These are phyloP conservation scores for Polychytrium aggregatum DNA, from an alignment of 192 early-diverging fungal genomes.

Conservation along the genomic window DNA sequence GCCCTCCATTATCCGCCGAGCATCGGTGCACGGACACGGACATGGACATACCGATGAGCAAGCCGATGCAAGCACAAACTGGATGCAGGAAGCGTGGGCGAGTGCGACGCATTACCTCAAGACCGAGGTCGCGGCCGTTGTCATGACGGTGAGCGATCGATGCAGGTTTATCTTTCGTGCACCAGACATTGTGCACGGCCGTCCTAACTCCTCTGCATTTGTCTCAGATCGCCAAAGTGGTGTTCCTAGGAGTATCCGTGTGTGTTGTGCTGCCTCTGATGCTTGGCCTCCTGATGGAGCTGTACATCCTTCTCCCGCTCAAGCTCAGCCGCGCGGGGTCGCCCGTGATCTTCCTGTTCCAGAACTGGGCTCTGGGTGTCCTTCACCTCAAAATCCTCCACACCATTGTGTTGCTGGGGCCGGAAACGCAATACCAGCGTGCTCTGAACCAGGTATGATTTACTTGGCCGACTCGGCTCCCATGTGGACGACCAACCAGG, in stretches of 20 bases:
- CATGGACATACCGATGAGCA: no score
- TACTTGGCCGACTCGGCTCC: neutral
- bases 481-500: neutral
- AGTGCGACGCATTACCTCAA: neutral
- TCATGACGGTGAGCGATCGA: neutral
- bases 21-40: no score
- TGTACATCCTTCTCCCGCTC: constrained; percentile 60
- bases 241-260: constrained; percentile 39
- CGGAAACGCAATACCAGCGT: constrained; percentile 28
- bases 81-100: neutral
- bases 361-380: constrained; percentile 64
- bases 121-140: neutral
- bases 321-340: constrained; percentile 16
- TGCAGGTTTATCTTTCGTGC: constrained; percentile 3
- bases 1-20: no score
- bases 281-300: constrained; percentile 56
- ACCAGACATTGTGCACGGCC: no score
- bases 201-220: no score
- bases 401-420: constrained; percentile 30
- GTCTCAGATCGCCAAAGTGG: no score
- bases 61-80: no score
- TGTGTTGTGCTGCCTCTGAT: constrained; percentile 59
- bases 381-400: constrained; percentile 57
- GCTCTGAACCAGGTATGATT: constrained; percentile 18
- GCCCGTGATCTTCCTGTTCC: constrained; percentile 19